Evolutionary conservation across 306 rosid genomes (phyloP).

Genomic region (Cicer bijugum): DNA sequence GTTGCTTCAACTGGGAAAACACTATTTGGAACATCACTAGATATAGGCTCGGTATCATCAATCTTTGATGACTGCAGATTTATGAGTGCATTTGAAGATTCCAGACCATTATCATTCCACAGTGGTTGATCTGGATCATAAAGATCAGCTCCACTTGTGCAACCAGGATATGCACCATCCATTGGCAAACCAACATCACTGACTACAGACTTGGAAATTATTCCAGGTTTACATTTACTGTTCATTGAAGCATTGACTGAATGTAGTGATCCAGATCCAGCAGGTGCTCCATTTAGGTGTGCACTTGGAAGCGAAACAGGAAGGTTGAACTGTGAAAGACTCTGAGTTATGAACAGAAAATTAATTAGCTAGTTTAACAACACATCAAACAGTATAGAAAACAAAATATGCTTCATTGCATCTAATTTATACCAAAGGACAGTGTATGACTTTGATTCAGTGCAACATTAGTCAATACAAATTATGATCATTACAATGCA

Average conservation of each 20-base stretch:
- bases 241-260: slow-evolving; percentile 66
- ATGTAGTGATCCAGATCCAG: slow-evolving; percentile 79
- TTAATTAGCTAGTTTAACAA: slow-evolving; percentile 38
- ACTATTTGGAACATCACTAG: slow-evolving; percentile 58
- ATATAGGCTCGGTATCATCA: slow-evolving; percentile 70
- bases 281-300: slow-evolving; percentile 72
- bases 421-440: slow-evolving; percentile 39
- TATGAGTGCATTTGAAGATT: slow-evolving; percentile 69
- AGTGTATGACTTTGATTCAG: slow-evolving; percentile 25
- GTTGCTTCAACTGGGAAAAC: slow-evolving; percentile 59
- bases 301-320: slow-evolving; percentile 89
- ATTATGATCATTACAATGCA: neutral
- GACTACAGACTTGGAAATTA: slow-evolving; percentile 61
- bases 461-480: slow-evolving; percentile 21
- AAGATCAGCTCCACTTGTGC: slow-evolving; percentile 76
- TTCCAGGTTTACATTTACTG: slow-evolving; percentile 70
- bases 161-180: slow-evolving; percentile 70
- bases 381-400: slow-evolving; percentile 29
- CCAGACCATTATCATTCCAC: slow-evolving; percentile 84
- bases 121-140: slow-evolving; percentile 99
- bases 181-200: slow-evolving; percentile 68
- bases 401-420: slow-evolving; percentile 16
- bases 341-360: slow-evolving; percentile 52
- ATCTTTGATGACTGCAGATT: slow-evolving; percentile 68
- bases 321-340: slow-evolving; percentile 98